A percentile compares a stretch with the other conserved stretches of the same genome.
Evolutionary conservation across 2,329 filamentous ascomycete genomes (phyloP).

Genomic region (Coniochaeta sp.): DNA sequence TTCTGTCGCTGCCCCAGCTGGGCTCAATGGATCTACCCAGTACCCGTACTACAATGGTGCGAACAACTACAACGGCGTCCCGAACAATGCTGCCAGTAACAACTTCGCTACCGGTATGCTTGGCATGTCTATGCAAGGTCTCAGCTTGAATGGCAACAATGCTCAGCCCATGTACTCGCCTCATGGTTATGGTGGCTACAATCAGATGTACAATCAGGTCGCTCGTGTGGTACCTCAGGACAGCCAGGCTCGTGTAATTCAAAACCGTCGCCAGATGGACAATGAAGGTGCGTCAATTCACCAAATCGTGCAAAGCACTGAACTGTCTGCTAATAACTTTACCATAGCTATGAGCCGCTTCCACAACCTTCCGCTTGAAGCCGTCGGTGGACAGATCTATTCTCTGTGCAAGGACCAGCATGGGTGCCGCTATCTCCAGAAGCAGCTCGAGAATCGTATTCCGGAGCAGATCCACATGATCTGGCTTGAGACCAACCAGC

Average conservation of each 20-base stretch:
- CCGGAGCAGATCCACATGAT: conserved; percentile 84
- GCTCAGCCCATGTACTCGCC: conserved; percentile 38
- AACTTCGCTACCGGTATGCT: conserved; percentile 50
- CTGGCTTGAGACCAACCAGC: conserved; percentile 85
- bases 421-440: conserved; percentile 92
- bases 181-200: conserved; percentile 52
- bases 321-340: conserved; percentile 18
- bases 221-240: conserved; percentile 49
- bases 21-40: conserved; percentile 6
- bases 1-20: conserved; percentile 13
- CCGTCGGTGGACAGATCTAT: conserved; percentile 77
- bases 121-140: conserved; percentile 59
- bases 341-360: conserved; percentile 64
- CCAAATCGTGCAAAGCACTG: not conserved
- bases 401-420: conserved; percentile 95
- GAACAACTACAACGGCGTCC: conserved; percentile 20
- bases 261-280: conserved; percentile 66
- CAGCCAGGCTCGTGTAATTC: conserved; percentile 67
- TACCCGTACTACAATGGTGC: conserved; percentile 18
- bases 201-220: conserved; percentile 31
- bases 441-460: conserved; percentile 88
- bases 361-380: conserved; percentile 74
- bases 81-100: conserved; percentile 31
- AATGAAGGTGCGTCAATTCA: conserved; percentile 50
- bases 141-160: conserved; percentile 43